A percentile compares a stretch with the other conserved stretches of the same genome.
Conservation (phyloP, 108 stramenopile species). For the Nitzschia palea region DNA sequence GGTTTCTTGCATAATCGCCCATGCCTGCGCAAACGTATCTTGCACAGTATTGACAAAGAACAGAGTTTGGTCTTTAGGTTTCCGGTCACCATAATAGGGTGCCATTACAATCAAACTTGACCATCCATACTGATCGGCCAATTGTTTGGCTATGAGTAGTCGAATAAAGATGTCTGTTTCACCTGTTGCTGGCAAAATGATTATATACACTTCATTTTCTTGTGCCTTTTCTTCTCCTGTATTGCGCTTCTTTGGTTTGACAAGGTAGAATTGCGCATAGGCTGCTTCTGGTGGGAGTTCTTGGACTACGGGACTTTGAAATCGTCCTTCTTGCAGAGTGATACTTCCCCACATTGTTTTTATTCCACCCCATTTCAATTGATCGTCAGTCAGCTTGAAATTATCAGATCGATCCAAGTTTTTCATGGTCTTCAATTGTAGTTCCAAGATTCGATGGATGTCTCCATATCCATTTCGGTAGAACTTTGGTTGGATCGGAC, state of each 20-base stretch:
- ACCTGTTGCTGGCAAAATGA: constrained; percentile 28
- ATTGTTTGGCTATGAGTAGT: constrained; percentile 9
- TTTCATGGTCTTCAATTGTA: background rate
- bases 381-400: background rate
- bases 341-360: background rate
- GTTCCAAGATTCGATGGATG: background rate
- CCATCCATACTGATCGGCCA: constrained; percentile 25
- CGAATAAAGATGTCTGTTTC: constrained; percentile 12
- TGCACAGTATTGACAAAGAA: constrained; percentile 15
- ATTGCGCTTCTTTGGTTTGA: background rate
- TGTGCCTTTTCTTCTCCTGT: background rate
- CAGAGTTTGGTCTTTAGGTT: constrained; percentile 11
- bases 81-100: constrained; percentile 24
- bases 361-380: background rate
- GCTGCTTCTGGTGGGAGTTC: constrained; percentile 10
- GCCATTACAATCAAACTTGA: constrained; percentile 24
- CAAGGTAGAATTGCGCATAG: background rate
- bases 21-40: constrained; percentile 7
- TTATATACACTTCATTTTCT: background rate
- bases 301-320: constrained; percentile 14
- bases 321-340: constrained; percentile 12
- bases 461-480: constrained; percentile 9
- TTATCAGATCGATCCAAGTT: background rate
- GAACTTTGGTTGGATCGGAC: constrained; percentile 5
- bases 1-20: constrained; percentile 17